phyloP scores from a whole-genome alignment of 495 filamentous ascomycete species.

The Aspergillus indologenus region DNA sequence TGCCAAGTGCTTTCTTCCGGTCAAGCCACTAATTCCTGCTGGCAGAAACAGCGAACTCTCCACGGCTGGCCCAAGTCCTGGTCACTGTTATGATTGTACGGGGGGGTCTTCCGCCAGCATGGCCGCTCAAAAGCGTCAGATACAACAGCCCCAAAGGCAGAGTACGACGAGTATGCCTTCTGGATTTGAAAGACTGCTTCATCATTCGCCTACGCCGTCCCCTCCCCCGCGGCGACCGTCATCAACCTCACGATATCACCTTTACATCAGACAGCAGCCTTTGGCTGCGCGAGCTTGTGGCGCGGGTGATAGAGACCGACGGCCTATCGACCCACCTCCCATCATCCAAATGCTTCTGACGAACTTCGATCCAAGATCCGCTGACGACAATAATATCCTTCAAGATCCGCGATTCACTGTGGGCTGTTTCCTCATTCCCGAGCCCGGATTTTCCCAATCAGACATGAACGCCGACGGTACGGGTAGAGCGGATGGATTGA shows the following conservation, averaged over 20 bases:
- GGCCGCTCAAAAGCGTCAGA: constrained; percentile 11
- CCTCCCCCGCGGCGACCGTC: constrained; percentile 23
- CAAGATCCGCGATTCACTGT: constrained; percentile 77
- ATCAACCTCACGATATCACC: constrained; percentile 44
- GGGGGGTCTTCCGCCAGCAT: constrained; percentile 17
- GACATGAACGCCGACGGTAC: constrained; percentile 3
- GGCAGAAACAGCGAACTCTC: constrained; percentile 34
- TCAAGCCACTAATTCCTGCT: constrained; percentile 14
- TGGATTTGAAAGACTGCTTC: constrained; percentile 43
- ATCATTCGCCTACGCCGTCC: constrained; percentile 33
- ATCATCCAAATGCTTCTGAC: constrained; percentile 83
- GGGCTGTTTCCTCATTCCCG: constrained; percentile 64
- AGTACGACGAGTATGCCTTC: constrained; percentile 33
- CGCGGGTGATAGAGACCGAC: constrained; percentile 87
- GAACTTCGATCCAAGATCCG: constrained; percentile 53
- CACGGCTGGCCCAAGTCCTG: constrained; percentile 33
- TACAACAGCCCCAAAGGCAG: constrained; percentile 20
- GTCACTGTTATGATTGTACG: constrained; percentile 33
- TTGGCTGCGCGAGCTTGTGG: constrained; percentile 87
- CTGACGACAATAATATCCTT: constrained; percentile 56
- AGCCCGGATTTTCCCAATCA: constrained; percentile 31
- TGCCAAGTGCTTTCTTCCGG: neutral
- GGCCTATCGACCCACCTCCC: constrained; percentile 92
- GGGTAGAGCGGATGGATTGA: constrained; percentile 5
- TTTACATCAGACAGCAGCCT: constrained; percentile 87